Base-by-base conservation (phyloP, 1,284 basidiomycete species). In the Leccinum subrobustum region DNA sequence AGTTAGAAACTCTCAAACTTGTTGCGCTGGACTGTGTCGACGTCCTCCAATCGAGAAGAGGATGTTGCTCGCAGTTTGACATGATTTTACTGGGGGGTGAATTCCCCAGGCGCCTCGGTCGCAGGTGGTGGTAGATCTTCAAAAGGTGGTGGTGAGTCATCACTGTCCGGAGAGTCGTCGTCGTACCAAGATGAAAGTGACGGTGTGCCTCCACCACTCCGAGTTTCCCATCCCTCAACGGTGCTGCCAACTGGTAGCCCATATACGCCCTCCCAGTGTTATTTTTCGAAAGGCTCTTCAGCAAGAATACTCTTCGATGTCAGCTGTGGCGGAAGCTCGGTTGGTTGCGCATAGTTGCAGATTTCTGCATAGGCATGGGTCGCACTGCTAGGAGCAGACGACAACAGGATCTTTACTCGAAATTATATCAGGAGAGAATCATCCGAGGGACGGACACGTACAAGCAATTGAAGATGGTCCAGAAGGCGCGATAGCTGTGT, bases 261-360 rank as follows among this genome's bases (percentile, higher is more conserved):
- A 62, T 77, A 83, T 20, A 81, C 81, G 2, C 88, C 87, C 69
- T 89, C 79, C 89, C 89, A 91, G 65, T 91, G 89, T 61, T 91
- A 84, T 6, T 88, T 89, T 72, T 90, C 86, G 63, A 89, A 89
- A 2, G 89, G 88, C 57, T 92, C 89, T 66, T 90, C 89, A 1
- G 81, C 81, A 12, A 92, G 78, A 58, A 93, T 91, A n/a, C 85
- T 81, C 61, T 81, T 78, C 91, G 88, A 92, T 11, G 86, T 89
- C 8, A 89, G 72, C 3, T 75, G 67, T 6, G 76, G 70, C 11
- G 79, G 73, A 2, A 76, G 67, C 27, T 73, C 63, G 0, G 77
- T 73, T 29, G 85, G 84, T 7, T 79, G 70, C 1, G 66, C 70
- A 42, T 87, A 76, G 6, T 88, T 76, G 62, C 84, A 82, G 0